Percentiles rank a stretch among this genome's conserved stretches.
Evolutionary conservation across 768 basidiomycete genomes (phyloP).

Genomic region (Hygrocybe punicea): DNA sequence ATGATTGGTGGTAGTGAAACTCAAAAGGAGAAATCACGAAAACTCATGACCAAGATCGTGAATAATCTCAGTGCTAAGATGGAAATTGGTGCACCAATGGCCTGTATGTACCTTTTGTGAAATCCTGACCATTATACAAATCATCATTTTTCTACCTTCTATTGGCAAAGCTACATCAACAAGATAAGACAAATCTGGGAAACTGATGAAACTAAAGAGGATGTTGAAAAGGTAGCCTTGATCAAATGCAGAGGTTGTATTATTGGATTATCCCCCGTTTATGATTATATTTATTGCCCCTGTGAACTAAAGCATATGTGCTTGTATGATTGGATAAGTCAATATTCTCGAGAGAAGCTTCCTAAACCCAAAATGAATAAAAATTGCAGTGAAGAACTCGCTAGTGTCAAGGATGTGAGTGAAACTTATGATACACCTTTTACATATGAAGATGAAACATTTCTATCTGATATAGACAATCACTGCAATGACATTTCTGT

Average conservation of each 20-base stretch:
- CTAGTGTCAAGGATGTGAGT: too few relatives aligned
- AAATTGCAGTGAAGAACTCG: not conserved
- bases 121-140: conserved; percentile 34
- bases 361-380: conserved; percentile 2
- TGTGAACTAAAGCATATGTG: conserved; percentile 14
- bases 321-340: conserved; percentile 29
- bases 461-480: conserved; percentile 5
- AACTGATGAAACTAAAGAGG: conserved; percentile 2
- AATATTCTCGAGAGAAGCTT: conserved; percentile 10
- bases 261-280: conserved; percentile 17
- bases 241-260: conserved; percentile 14
- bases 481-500: too few relatives aligned
- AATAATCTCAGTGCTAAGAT: conserved; percentile 27
- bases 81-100: conserved; percentile 32
- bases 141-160: conserved; percentile 24
- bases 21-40: conserved; percentile 17
- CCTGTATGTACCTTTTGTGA: conserved; percentile 20
- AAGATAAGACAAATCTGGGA: conserved; percentile 14
- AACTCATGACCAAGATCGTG: conserved; percentile 24
- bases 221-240: conserved; percentile 19
- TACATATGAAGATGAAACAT: conserved; percentile 16
- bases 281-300: conserved; percentile 30
- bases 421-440: not conserved
- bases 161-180: conserved; percentile 11
- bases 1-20: conserved; percentile 21